A percentile compares a stretch with the other conserved stretches of the same genome.
phyloP scores from a whole-genome alignment of 2,329 filamentous ascomycete species.

The Chaetomiaceae sp. region DNA sequence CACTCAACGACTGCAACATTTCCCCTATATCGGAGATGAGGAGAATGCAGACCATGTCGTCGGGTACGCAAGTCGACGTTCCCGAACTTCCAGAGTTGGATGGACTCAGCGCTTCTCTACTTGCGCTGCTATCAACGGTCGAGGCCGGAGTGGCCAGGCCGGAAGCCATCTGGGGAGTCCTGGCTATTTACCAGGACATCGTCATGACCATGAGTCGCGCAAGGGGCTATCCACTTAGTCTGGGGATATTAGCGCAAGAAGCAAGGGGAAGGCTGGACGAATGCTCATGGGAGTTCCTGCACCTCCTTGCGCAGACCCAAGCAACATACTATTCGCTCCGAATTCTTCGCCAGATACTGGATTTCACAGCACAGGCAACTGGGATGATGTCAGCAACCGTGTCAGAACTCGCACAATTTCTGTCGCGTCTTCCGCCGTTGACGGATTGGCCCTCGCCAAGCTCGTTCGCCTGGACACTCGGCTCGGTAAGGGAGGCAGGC shows the following conservation, averaged over 20 bases:
- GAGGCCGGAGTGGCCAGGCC: constrained; percentile 9
- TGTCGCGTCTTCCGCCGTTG: constrained; percentile 16
- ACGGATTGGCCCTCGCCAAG: constrained; percentile 13
- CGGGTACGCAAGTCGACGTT: constrained; percentile 30
- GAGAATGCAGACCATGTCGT: constrained; percentile 28
- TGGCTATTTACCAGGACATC: constrained; percentile 35
- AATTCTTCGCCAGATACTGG: constrained; percentile 46
- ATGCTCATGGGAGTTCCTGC: constrained; percentile 52
- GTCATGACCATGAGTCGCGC: constrained; percentile 28
- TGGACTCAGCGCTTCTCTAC: constrained; percentile 23
- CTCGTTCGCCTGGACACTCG: constrained; percentile 15
- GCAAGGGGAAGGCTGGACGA: constrained; percentile 27
- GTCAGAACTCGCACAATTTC: background rate
- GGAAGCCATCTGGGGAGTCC: constrained; percentile 29
- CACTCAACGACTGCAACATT: constrained; percentile 11
- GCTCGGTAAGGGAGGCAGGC: constrained; percentile 8
- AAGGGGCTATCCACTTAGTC: constrained; percentile 27
- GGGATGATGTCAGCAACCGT: background rate
- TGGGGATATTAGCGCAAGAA: constrained; percentile 27
- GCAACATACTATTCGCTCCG: constrained; percentile 57
- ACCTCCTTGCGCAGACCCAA: constrained; percentile 56
- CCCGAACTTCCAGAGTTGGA: constrained; percentile 18
- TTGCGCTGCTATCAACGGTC: constrained; percentile 24
- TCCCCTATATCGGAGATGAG: constrained; percentile 34
- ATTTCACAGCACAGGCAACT: constrained; percentile 24